Evolutionary conservation across 768 basidiomycete species (phyloP).

Genomic region (Pleurotus giganteus): DNA sequence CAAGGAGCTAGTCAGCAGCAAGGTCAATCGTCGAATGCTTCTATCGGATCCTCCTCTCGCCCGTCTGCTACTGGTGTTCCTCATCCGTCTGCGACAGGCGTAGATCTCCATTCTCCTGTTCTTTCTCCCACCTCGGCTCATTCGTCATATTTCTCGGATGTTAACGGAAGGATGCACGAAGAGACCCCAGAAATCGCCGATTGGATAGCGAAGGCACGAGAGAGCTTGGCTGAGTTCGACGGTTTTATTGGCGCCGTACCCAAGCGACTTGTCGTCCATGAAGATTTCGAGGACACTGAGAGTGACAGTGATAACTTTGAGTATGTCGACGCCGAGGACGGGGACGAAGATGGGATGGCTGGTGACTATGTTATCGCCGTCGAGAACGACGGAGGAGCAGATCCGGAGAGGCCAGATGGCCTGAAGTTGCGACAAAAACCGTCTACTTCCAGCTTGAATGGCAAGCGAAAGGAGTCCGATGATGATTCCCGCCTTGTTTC

Average conservation of each 20-base stretch:
- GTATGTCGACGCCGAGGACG: constrained; percentile 43
- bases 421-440: constrained; percentile 28
- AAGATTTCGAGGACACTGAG: constrained; percentile 41
- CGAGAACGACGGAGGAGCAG: constrained; percentile 25
- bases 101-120: constrained; percentile 32
- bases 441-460: constrained; percentile 41
- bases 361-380: constrained; percentile 40
- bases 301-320: constrained; percentile 34
- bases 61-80: constrained; percentile 22
- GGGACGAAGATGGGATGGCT: constrained; percentile 36
- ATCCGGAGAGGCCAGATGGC: constrained; percentile 11
- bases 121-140: constrained; percentile 33
- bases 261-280: constrained; percentile 43
- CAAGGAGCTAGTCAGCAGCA: constrained; percentile 14
- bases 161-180: constrained; percentile 11
- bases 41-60: constrained; percentile 11
- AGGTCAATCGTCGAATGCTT: constrained; percentile 19
- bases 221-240: constrained; percentile 66
- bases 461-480: constrained; percentile 19
- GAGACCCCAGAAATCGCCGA: constrained; percentile 50
- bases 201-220: constrained; percentile 76
- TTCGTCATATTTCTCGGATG: constrained; percentile 28
- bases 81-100: constrained; percentile 17
- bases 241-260: constrained; percentile 60
- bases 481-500: constrained; percentile 2